These are phyloP conservation scores for Penicillium sp. DNA, from an alignment of 2,329 filamentous ascomycete species.

Conservation along the genomic window DNA sequence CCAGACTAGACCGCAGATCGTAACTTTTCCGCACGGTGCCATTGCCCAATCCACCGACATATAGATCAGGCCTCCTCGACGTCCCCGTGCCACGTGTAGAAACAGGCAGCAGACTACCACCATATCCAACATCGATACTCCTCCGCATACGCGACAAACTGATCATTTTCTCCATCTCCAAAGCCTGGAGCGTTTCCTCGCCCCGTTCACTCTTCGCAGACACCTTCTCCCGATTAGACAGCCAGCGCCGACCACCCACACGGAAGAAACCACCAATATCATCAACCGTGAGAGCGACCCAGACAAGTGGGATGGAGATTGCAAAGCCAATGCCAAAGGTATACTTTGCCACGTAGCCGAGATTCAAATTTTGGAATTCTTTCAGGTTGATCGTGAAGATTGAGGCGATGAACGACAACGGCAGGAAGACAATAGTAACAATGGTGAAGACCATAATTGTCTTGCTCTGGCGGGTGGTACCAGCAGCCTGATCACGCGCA, in stretches of 20 bases:
- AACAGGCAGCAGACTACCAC: slow-evolving; percentile 27
- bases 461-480: slow-evolving; percentile 58
- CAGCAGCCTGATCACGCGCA: slow-evolving; percentile 58
- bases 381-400: slow-evolving; percentile 57
- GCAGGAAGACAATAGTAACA: slow-evolving; percentile 59
- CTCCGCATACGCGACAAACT: slow-evolving; percentile 25
- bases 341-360: slow-evolving; percentile 56
- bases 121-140: slow-evolving; percentile 29
- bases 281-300: slow-evolving; percentile 49
- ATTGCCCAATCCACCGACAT: slow-evolving; percentile 13
- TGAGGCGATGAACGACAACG: slow-evolving; percentile 56
- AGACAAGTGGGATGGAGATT: slow-evolving; percentile 53
- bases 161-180: slow-evolving; percentile 31
- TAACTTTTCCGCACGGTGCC: slow-evolving; percentile 17
- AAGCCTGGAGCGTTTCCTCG: slow-evolving; percentile 11
- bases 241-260: slow-evolving; percentile 28
- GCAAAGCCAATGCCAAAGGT: slow-evolving; percentile 57
- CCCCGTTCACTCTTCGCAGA: not conserved
- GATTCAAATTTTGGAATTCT: slow-evolving; percentile 48
- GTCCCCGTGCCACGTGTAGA: slow-evolving; percentile 25
- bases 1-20: slow-evolving; percentile 18
- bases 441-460: slow-evolving; percentile 62
- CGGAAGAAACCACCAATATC: slow-evolving; percentile 39
- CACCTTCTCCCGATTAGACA: slow-evolving; percentile 14
- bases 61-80: slow-evolving; percentile 13